Evolutionary conservation across 352 stramenopile genomes (phyloP), one percentile per base, ranked within the genome.

Genomic region (Peronospora farinosa): DNA sequence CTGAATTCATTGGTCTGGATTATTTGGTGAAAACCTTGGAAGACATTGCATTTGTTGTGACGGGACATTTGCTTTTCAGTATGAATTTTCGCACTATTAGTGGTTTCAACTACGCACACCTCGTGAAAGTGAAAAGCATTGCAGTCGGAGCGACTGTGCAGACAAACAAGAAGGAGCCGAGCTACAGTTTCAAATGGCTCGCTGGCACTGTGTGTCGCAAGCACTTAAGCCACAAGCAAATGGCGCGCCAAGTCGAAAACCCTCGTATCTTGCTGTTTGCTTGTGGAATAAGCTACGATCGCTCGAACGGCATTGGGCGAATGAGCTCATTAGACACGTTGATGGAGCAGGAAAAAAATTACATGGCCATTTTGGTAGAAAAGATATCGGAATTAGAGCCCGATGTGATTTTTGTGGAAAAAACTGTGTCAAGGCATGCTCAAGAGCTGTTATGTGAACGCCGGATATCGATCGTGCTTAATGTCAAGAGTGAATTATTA

Each of bases 211-310:
- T 98, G 0, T 98, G 97, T 51, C 75, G 86, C 37, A 98, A 98
- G 60, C 96, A 97, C 47, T 76, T 98, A 17, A 96, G 79, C 31
- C 95, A 98, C 74, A 98, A 98, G 61, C 83, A 88, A 68, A 98
- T 98, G 95, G 76, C 91, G 1, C 77, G 81, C 13, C 73, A 88
- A 31, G 84, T 98, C 12, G 52, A 81, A n/a, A 97, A 98, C 47
- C 95, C 95, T 10, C 88, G 91, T n/a, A 97, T 99, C n/a, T 78
- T 99, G 61, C 76, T 98, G 9, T 74, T 99, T 35, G 86, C 72
- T 37, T 96, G 92, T 17, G 92, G 91, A 35, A 98, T 99, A 51
- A 97, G 97, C 63, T 98, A 98, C 60, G 95, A 96, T 21, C 83
- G 95, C 13, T 92, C 86, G 1, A 74, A 63, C 16, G 74, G 74